A percentile compares a stretch with the other conserved stretches of the same genome.
These are phyloP conservation scores for Colletotrichum euphorbiae DNA, from an alignment of 2,329 filamentous ascomycete species.

Conservation along the genomic window DNA sequence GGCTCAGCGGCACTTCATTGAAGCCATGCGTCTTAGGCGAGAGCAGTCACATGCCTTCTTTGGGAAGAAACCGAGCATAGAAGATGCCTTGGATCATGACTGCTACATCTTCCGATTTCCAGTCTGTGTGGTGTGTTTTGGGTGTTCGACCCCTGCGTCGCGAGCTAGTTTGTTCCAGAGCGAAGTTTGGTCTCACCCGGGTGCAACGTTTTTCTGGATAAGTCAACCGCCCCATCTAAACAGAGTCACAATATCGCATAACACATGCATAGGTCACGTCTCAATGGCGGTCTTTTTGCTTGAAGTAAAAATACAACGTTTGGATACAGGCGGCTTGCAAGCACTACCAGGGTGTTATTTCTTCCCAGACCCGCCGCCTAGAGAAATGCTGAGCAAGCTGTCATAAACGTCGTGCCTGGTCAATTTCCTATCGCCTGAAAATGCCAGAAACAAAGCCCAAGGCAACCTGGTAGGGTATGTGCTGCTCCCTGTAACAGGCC, in stretches of 20 bases:
- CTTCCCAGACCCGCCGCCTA: neutral
- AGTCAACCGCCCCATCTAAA: constrained; percentile 19
- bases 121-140: neutral
- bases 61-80: constrained; percentile 75
- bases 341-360: neutral
- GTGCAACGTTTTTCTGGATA: constrained; percentile 16
- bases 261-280: neutral
- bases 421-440: constrained; percentile 29
- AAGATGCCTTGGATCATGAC: constrained; percentile 77
- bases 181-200: neutral
- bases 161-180: neutral
- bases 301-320: neutral
- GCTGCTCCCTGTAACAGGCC: constrained; percentile 15
- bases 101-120: constrained; percentile 33
- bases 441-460: constrained; percentile 33
- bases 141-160: neutral
- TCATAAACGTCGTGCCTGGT: constrained; percentile 38
- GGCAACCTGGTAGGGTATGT: constrained; percentile 36
- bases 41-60: constrained; percentile 62
- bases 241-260: neutral
- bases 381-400: constrained; percentile 14
- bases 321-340: neutral
- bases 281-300: too few species aligned
- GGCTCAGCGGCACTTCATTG: neutral
- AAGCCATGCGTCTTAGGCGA: neutral